phyloP scores from a whole-genome alignment of 1,284 basidiomycete species.

The Amylostereum chailletii region DNA sequence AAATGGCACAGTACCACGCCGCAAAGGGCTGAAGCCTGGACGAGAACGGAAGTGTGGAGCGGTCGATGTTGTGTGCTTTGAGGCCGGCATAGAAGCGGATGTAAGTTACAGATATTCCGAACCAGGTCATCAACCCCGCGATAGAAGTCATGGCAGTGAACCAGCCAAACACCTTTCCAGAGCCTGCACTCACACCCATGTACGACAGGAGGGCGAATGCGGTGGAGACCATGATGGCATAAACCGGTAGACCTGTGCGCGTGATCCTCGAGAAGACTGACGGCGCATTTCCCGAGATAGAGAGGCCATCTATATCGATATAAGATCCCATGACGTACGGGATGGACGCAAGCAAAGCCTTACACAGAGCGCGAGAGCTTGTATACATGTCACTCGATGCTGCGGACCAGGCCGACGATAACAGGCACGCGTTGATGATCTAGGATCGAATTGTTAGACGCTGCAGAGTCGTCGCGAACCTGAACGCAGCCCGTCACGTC shows the following conservation, averaged over 20 bases:
- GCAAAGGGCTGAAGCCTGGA: conserved; percentile 59
- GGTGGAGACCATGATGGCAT: conserved; percentile 60
- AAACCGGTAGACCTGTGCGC: conserved; percentile 67
- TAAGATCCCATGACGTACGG: not conserved
- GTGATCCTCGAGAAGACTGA: conserved; percentile 58
- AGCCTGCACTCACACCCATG: conserved; percentile 50
- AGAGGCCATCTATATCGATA: conserved; percentile 57
- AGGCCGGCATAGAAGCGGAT: conserved; percentile 72
- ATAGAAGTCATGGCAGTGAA: conserved; percentile 65
- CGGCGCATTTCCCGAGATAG: conserved; percentile 71
- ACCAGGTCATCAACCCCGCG: conserved; percentile 73
- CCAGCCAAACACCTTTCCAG: conserved; percentile 46
- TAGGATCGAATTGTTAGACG: conserved; percentile 14
- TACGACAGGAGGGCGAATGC: conserved; percentile 68
- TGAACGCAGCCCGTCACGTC: not conserved
- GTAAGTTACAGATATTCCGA: conserved; percentile 75
- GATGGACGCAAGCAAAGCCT: conserved; percentile 18
- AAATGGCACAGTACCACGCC: conserved; percentile 56
- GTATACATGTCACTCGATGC: conserved; percentile 80
- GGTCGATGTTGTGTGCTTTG: conserved; percentile 66
- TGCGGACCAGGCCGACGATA: conserved; percentile 84
- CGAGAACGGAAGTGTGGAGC: conserved; percentile 57
- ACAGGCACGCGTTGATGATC: conserved; percentile 81
- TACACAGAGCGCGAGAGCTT: conserved; percentile 73
- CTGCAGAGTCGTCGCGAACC: conserved; percentile 7